Evolutionary conservation across 257 asterid genomes (phyloP).

Genomic region (Leonotis leonurus): DNA sequence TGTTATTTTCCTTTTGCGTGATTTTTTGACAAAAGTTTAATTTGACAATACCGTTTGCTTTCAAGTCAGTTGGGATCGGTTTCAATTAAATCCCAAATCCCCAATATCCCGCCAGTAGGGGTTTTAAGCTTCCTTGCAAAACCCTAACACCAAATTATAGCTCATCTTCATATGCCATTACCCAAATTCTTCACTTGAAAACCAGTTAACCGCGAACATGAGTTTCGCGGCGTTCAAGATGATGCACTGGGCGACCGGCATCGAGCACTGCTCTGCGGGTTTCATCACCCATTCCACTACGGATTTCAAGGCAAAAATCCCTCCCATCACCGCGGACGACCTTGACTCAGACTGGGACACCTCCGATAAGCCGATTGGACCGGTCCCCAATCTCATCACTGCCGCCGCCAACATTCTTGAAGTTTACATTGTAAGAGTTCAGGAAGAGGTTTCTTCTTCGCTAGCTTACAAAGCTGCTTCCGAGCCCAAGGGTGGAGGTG

Average conservation of each 20-base stretch:
- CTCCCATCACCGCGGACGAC: constrained; percentile 52
- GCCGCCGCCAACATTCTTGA: constrained; percentile 79
- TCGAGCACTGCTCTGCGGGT: constrained; percentile 86
- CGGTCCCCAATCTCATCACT: constrained; percentile 73
- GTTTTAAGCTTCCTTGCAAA: constrained; percentile 16
- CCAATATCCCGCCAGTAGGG: constrained; percentile 28
- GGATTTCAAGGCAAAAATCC: constrained; percentile 42
- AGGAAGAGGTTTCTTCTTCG: constrained; percentile 43
- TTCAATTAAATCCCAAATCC: neutral
- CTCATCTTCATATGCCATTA: neutral
- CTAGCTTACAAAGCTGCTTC: constrained; percentile 32
- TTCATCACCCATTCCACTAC: constrained; percentile 69
- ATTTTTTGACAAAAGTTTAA: neutral
- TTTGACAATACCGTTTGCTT: neutral
- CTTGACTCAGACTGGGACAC: constrained; percentile 70
- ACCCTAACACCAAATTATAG: constrained; percentile 23
- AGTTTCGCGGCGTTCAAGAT: constrained; percentile 82
- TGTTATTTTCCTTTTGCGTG: no score
- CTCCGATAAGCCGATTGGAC: constrained; percentile 49
- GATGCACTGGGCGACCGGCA: constrained; percentile 92
- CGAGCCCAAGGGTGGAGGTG: constrained; percentile 76
- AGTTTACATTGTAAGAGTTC: constrained; percentile 61
- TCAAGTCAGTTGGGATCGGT: neutral
- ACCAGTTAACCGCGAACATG: constrained; percentile 33
- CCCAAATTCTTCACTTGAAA: neutral